Evolutionary conservation across 192 early-diverging fungal species (phyloP).

Genomic region (Backusella tarrabulga): DNA sequence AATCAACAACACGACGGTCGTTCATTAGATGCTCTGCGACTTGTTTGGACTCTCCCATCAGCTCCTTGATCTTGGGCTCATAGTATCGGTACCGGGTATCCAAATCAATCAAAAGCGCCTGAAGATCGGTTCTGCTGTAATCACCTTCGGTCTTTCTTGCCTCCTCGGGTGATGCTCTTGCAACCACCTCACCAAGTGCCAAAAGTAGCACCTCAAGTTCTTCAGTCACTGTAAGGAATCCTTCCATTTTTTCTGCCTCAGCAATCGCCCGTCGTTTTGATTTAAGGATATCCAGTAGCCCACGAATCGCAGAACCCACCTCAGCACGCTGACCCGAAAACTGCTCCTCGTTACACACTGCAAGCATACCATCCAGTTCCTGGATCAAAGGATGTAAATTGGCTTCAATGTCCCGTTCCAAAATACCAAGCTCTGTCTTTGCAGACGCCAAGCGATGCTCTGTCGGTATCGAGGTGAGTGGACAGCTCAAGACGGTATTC

Average conservation of each 20-base stretch:
- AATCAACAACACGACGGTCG: conserved; percentile 43
- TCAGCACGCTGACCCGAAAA: conserved; percentile 36
- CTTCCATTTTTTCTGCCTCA: conserved; percentile 34
- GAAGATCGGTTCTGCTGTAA: conserved; percentile 28
- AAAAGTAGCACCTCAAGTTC: conserved; percentile 39
- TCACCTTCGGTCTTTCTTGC: conserved; percentile 3
- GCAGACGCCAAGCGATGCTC: conserved; percentile 25
- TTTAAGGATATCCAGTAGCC: conserved; percentile 28
- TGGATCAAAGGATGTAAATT: conserved; percentile 27
- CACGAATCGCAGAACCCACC: conserved; percentile 28
- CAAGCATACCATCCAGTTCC: conserved; percentile 31
- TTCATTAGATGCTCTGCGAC: conserved; percentile 27
- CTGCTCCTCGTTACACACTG: conserved; percentile 5
- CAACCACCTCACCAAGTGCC: conserved; percentile 39
- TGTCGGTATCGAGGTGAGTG: conserved; percentile 24
- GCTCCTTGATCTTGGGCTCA: conserved; percentile 35
- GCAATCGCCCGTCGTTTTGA: conserved; percentile 31
- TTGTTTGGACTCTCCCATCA: conserved; percentile 28
- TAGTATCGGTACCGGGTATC: conserved; percentile 45
- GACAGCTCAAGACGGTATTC: conserved; percentile 19
- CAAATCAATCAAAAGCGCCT: conserved; percentile 39
- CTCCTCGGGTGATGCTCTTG: conserved; percentile 14
- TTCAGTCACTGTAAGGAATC: conserved; percentile 36
- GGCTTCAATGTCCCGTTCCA: conserved; percentile 31
- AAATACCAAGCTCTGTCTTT: conserved; percentile 21